Conservation (phyloP, 306 rosid genomes). For the Senna tora region DNA sequence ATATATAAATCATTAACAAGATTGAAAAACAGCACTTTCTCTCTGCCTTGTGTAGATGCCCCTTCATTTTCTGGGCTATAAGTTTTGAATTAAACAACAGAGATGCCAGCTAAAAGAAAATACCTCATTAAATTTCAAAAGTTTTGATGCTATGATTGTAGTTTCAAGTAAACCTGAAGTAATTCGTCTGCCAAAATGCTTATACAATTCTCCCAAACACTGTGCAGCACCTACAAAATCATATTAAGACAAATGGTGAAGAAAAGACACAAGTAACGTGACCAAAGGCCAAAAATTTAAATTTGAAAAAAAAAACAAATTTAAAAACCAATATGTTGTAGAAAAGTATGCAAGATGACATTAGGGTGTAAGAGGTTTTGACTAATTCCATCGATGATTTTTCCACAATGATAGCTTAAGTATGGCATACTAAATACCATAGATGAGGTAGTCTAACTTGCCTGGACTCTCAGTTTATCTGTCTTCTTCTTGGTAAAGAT, state of each 20-base stretch:
- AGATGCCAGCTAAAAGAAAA: constrained; percentile 38
- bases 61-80: constrained; percentile 19
- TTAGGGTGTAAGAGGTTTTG: neutral
- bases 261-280: constrained; percentile 8
- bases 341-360: constrained; percentile 25
- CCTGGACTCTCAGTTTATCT: neutral
- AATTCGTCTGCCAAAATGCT: constrained; percentile 90
- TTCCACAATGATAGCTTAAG: neutral
- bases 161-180: constrained; percentile 94
- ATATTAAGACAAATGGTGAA: constrained; percentile 25
- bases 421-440: neutral
- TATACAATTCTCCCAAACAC: constrained; percentile 89
- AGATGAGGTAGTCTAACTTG: neutral
- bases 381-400: neutral
- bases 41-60: constrained; percentile 13
- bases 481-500: no score
- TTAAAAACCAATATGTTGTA: neutral
- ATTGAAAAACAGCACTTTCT: constrained; percentile 18
- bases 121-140: constrained; percentile 84
- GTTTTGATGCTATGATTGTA: constrained; percentile 76
- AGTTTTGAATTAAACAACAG: constrained; percentile 19
- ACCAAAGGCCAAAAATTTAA: constrained; percentile 9
- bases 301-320: constrained; percentile 20
- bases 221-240: constrained; percentile 76
- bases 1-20: constrained; percentile 24